Evolutionary conservation across 1,284 basidiomycete genomes (phyloP).

Genomic region (Cutaneotrichosporon mucoides): DNA sequence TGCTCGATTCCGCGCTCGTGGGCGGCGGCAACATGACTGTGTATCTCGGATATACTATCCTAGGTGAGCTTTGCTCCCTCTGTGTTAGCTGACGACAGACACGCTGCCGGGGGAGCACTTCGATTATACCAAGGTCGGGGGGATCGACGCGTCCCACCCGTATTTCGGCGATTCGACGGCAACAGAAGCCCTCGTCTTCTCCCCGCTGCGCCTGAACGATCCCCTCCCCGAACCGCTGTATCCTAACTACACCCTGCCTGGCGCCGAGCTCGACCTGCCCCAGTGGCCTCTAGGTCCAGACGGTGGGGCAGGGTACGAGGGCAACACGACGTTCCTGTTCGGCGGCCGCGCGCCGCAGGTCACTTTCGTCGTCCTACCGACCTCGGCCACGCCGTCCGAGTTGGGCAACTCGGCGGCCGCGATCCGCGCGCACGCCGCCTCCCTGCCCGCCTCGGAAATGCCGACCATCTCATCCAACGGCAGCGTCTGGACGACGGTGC

Average conservation of each 20-base stretch:
- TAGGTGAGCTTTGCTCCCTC: background rate
- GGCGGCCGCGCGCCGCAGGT: background rate
- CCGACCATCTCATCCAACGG: background rate
- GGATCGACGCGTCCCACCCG: background rate
- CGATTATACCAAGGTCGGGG: background rate
- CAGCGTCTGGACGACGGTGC: slow-evolving; percentile 26
- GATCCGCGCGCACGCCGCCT: background rate
- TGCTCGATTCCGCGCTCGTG: background rate
- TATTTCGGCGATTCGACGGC: slow-evolving; percentile 71
- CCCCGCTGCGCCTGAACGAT: slow-evolving; percentile 56
- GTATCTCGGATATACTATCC: background rate
- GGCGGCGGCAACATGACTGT: slow-evolving; percentile 2
- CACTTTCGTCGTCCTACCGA: background rate
- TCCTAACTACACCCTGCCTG: slow-evolving; percentile 75
- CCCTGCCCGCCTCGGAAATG: background rate
- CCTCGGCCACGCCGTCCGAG: slow-evolving; percentile 15
- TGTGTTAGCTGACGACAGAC: background rate
- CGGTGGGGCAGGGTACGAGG: slow-evolving; percentile 14
- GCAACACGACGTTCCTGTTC: background rate
- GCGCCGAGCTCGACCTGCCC: slow-evolving; percentile 57
- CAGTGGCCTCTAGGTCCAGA: slow-evolving; percentile 10
- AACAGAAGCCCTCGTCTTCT: slow-evolving; percentile 71
- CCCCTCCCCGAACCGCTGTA: slow-evolving; percentile 55
- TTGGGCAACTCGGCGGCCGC: background rate
- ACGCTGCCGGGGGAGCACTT: background rate